Conservation (phyloP, 2,329 filamentous ascomycete species). For the Raffaelea deltoideospora region DNA sequence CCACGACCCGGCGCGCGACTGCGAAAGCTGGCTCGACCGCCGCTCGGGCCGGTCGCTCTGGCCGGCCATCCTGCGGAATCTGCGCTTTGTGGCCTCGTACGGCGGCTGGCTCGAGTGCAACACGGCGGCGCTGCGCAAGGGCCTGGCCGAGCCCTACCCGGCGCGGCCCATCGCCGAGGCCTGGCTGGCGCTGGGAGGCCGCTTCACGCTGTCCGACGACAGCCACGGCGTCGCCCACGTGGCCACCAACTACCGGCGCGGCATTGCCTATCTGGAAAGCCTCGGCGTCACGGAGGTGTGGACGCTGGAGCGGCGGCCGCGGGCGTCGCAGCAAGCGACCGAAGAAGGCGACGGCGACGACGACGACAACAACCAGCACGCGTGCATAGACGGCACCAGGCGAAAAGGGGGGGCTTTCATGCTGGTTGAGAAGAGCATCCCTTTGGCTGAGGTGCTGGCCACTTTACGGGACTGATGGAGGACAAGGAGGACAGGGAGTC, state of each 20-base stretch:
- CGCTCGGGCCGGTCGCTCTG: slow-evolving; percentile 42
- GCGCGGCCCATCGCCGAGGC: slow-evolving; percentile 61
- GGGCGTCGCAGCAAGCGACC: too few relatives aligned
- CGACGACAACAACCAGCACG: too few relatives aligned
- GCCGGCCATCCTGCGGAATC: slow-evolving; percentile 57
- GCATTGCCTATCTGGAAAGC: slow-evolving; percentile 53
- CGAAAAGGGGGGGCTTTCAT: neutral
- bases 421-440: slow-evolving; percentile 24
- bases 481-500: neutral
- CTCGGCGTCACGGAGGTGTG: slow-evolving; percentile 50
- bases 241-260: slow-evolving; percentile 63
- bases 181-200: slow-evolving; percentile 58
- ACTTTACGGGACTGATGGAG: slow-evolving; percentile 5
- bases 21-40: slow-evolving; percentile 16
- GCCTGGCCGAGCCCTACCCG: slow-evolving; percentile 81
- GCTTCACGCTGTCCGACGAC: slow-evolving; percentile 87
- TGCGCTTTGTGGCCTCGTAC: slow-evolving; percentile 54
- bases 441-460: slow-evolving; percentile 6
- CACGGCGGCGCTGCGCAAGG: slow-evolving; percentile 74
- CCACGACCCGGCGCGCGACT: slow-evolving; percentile 46
- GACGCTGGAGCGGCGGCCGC: slow-evolving; percentile 28
- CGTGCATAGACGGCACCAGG: too few relatives aligned
- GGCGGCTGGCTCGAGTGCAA: slow-evolving; percentile 84
- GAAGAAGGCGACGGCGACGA: too few relatives aligned
- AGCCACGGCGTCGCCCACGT: slow-evolving; percentile 82